A percentile compares a stretch with the other conserved stretches of the same genome.
Evolutionary conservation across 1,284 basidiomycete genomes (phyloP).

Genomic region (Entoloma clypeatum): DNA sequence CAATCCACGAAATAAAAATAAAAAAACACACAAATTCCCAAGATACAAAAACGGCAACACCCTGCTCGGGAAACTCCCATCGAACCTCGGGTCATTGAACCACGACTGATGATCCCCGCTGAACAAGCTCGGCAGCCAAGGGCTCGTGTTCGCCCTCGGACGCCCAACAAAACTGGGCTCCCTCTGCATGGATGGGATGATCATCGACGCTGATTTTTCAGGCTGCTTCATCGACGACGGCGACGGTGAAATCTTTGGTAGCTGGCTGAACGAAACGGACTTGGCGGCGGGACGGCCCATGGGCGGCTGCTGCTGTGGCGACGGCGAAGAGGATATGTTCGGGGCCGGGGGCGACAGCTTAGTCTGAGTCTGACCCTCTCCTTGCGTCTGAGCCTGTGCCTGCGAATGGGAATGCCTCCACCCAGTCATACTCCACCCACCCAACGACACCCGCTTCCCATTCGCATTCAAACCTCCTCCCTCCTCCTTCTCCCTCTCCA

Average conservation of each 20-base stretch:
- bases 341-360: conserved; percentile 1
- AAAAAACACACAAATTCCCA: conserved; percentile 77
- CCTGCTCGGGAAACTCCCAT: conserved; percentile 93
- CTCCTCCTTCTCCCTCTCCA: conserved; percentile 12
- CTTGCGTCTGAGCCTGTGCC: neutral
- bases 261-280: conserved; percentile 46
- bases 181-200: conserved; percentile 12
- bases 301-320: conserved; percentile 13
- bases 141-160: conserved; percentile 67
- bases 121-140: conserved; percentile 57
- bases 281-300: conserved; percentile 42
- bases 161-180: conserved; percentile 35
- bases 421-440: conserved; percentile 9
- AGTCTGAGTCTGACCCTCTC: too few species aligned
- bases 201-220: conserved; percentile 1
- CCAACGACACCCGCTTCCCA: conserved; percentile 29
- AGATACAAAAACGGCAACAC: conserved; percentile 95
- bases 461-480: conserved; percentile 29
- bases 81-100: conserved; percentile 91
- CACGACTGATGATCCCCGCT: conserved; percentile 73
- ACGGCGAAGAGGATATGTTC: conserved; percentile 4
- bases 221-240: conserved; percentile 25
- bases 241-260: conserved; percentile 20
- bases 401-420: neutral
- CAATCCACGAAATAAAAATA: conserved; percentile 7